Percentiles rank a stretch among this genome's conserved stretches.
Evolutionary conservation across 139 green algal genomes (phyloP).

Genomic region (Chlorella ohadii): DNA sequence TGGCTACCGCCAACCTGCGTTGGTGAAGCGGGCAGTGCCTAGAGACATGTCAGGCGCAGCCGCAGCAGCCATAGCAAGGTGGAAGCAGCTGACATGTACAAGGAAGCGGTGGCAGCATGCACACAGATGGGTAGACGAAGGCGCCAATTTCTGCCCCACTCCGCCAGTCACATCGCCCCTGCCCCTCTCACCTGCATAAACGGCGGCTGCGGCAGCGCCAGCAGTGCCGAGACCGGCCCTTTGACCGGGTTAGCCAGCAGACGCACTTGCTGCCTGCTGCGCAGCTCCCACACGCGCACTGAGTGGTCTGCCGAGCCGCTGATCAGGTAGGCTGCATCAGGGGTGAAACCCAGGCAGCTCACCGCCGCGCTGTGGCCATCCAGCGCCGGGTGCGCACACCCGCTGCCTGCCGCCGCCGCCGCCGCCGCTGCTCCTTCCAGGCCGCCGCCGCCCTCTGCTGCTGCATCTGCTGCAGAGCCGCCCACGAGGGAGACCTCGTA

Average conservation of each 20-base stretch:
- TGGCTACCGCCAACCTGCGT: constrained; percentile 18
- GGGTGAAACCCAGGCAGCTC: constrained; percentile 58
- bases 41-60: too few species aligned
- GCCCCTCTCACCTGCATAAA: constrained; percentile 41
- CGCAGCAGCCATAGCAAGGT: too few species aligned
- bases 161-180: too few species aligned
- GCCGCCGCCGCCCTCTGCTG: not conserved
- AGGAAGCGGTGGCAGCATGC: too few species aligned
- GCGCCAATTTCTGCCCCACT: too few species aligned
- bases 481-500: constrained; percentile 74
- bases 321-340: constrained; percentile 66
- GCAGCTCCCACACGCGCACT: constrained; percentile 81
- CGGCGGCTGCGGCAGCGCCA: constrained; percentile 59
- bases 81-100: too few species aligned
- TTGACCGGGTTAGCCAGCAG: constrained; percentile 60
- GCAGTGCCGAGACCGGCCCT: constrained; percentile 62
- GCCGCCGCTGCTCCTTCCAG: not conserved
- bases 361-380: constrained; percentile 66
- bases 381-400: constrained; percentile 19
- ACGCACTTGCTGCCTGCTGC: constrained; percentile 71
- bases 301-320: constrained; percentile 77
- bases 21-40: not conserved
- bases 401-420: not conserved
- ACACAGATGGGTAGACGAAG: too few species aligned
- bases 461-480: not conserved